Conservation (phyloP, 345 rosid species). For the Diplotaxis tenuifolia region DNA sequence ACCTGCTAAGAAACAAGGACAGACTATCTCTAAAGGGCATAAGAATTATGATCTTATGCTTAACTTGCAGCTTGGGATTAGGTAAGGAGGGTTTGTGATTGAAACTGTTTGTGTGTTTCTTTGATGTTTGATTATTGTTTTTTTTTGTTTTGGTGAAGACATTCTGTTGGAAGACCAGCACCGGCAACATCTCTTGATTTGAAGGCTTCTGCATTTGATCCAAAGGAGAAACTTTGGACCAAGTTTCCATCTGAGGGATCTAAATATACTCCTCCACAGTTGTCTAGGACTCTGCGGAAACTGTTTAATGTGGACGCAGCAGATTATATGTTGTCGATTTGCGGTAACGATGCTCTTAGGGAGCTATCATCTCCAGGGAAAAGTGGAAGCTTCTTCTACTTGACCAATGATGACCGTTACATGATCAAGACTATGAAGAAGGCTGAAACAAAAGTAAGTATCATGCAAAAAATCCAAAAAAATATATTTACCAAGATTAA, state of each 20-base stretch:
- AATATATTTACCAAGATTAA: background rate
- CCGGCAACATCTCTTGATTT: constrained; percentile 85
- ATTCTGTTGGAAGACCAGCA: constrained; percentile 91
- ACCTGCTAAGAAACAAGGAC: constrained; percentile 78
- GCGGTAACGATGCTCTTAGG: constrained; percentile 92
- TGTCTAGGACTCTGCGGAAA: constrained; percentile 93
- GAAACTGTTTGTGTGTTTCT: background rate
- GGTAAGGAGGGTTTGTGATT: constrained; percentile 43
- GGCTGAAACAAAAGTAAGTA: constrained; percentile 83
- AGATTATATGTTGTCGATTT: constrained; percentile 94
- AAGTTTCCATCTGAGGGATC: constrained; percentile 93
- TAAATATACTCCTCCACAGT: constrained; percentile 94
- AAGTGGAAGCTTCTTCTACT: constrained; percentile 95
- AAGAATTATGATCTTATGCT: constrained; percentile 98
- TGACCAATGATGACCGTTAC: constrained; percentile 88
- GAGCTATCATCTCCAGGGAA: constrained; percentile 99
- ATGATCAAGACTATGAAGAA: constrained; percentile 98
- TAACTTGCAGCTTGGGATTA: constrained; percentile 92
- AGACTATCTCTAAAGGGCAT: constrained; percentile 85
- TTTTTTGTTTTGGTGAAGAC: constrained; percentile 40
- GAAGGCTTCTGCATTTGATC: constrained; percentile 89
- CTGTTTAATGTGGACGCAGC: constrained; percentile 90
- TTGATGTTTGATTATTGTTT: constrained; percentile 7
- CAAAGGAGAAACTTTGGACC: constrained; percentile 95
- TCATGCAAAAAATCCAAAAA: background rate